These are phyloP conservation scores for Epichloe baconii DNA, from an alignment of 2,329 filamentous ascomycete species.

Conservation along the genomic window DNA sequence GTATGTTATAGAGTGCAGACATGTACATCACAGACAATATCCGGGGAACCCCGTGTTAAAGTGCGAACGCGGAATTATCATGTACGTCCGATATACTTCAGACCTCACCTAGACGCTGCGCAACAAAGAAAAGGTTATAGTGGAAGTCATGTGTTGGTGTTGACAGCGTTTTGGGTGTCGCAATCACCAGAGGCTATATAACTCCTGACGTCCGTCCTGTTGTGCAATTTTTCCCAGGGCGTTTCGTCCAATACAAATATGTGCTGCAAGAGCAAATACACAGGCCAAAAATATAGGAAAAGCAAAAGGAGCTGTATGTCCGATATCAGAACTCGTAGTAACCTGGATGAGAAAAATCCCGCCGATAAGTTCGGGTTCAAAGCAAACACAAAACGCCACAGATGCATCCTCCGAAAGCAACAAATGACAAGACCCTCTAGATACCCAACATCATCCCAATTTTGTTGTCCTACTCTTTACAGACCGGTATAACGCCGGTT, in stretches of 20 bases:
- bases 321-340: neutral
- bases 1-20: too few species aligned
- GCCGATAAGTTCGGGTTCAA: neutral
- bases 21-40: too few species aligned
- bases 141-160: too few species aligned
- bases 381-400: neutral
- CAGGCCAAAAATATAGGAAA: neutral
- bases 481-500: neutral
- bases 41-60: too few species aligned
- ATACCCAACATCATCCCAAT: neutral
- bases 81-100: too few species aligned
- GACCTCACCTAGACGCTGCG: too few species aligned
- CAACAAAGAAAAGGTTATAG: too few species aligned
- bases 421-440: neutral
- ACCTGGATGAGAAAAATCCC: neutral
- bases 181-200: neutral
- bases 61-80: too few species aligned
- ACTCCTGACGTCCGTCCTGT: neutral
- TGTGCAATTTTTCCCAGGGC: neutral
- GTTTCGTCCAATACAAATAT: neutral
- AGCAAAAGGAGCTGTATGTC: neutral
- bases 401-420: constrained; percentile 1
- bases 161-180: neutral
- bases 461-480: neutral
- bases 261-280: neutral